Evolutionary conservation across 768 basidiomycete genomes (phyloP), one percentile per base, ranked within the genome.

Genomic region (Boletellus sp.): DNA sequence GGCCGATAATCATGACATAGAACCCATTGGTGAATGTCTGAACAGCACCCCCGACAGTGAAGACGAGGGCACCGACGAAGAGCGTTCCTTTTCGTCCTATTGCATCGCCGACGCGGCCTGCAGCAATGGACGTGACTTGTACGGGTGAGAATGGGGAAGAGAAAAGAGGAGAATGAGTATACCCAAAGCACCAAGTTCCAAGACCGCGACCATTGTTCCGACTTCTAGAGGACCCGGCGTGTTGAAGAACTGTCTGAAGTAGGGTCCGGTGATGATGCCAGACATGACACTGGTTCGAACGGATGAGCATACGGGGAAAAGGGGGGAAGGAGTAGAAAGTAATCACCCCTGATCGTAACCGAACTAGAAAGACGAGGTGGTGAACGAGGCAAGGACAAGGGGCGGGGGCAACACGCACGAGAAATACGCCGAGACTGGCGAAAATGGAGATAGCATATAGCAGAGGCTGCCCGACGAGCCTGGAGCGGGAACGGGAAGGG

Each of bases 171-270:
- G n/a, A 32, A 31, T 12, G 37, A 45, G 72, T 83, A 37, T 62
- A 90, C 92, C 77, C 66, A 96, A 85, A 34, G 94, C 94, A 38
- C 94, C 94, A 32, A 97, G 78, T 69, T 97, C 93, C 31, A 95
- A 73, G 6, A 94, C 85, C n/a, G 94, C 90, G 35, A 96, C 93
- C 87, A 97, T 93, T 17, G 90, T 91, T n/a, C 92, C 94, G 20
- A 93, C 68, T 60, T 87, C 80, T 43, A 87, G 70, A 0, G 86
- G 75, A 15, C 78, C 78, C 16, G 92, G 94, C 17, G 83, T 78
- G 52, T 88, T 72, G 74, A 97, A 94, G 70, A 80, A 94, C 47
- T 83, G 79, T 56, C 75, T 80, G 70, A 92, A 91, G 67, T 90
- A 78, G 19, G 86, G 86, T 0, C 87, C 87, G 23, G 86, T 96